phyloP scores from a whole-genome alignment of 768 basidiomycete genomes.

The Fistulinella prunicolor region DNA sequence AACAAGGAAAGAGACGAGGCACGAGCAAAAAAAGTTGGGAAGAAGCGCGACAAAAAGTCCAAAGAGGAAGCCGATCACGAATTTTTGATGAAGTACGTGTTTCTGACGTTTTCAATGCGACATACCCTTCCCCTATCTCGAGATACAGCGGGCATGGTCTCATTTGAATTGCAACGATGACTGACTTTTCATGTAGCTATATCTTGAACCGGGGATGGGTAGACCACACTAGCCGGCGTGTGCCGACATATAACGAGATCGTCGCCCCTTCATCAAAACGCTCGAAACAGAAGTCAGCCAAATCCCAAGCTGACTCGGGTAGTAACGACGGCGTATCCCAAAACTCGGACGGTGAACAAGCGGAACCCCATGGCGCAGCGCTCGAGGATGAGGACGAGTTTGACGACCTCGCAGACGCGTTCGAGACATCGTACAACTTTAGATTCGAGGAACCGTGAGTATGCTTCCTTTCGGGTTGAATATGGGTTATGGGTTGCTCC shows the following conservation, averaged over 20 bases:
- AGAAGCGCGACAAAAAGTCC: conserved; percentile 25
- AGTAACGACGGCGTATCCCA: conserved; percentile 12
- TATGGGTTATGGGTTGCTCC: no score
- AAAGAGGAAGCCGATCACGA: conserved; percentile 76
- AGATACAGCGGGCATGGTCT: neutral
- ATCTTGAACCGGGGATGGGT: conserved; percentile 98
- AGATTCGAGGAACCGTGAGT: conserved; percentile 95
- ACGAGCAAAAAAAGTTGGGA: conserved; percentile 21
- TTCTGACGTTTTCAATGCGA: neutral
- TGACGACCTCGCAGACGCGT: conserved; percentile 86
- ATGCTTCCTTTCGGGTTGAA: neutral
- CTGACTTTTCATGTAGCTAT: conserved; percentile 54
- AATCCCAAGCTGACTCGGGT: conserved; percentile 14
- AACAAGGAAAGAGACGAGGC: conserved; percentile 20
- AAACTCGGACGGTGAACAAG: conserved; percentile 18
- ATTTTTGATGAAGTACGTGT: conserved; percentile 82
- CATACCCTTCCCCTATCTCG: neutral
- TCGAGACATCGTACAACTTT: conserved; percentile 97
- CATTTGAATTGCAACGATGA: neutral
- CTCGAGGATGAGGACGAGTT: conserved; percentile 69
- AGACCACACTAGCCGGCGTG: conserved; percentile 65
- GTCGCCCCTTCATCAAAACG: conserved; percentile 40
- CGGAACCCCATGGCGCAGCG: conserved; percentile 31
- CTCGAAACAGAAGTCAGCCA: conserved; percentile 21
- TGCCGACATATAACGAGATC: conserved; percentile 86